phyloP scores from a whole-genome alignment of 164 flowering plant genomes.

The Akebia trifoliata region DNA sequence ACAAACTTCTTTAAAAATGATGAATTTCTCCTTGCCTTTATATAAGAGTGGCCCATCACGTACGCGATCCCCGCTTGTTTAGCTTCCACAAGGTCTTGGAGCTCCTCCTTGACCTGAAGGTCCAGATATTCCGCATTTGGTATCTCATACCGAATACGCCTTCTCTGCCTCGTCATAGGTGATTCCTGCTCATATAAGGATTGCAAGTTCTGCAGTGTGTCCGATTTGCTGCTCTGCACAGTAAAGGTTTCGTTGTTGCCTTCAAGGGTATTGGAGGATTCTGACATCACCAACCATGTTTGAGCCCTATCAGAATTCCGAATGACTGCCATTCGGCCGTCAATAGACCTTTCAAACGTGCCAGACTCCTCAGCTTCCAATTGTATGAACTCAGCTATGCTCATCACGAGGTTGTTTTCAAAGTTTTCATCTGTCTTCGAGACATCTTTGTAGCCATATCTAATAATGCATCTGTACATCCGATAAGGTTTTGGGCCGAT shows the following conservation, averaged over 20 bases:
- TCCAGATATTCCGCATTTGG: slow-evolving; percentile 27
- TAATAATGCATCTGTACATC: slow-evolving; percentile 62
- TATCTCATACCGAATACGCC: slow-evolving; percentile 33
- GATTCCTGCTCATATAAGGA: slow-evolving; percentile 43
- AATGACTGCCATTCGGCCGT: slow-evolving; percentile 60
- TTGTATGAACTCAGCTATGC: slow-evolving; percentile 69
- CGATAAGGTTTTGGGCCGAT: slow-evolving; percentile 55
- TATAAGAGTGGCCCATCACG: slow-evolving; percentile 50
- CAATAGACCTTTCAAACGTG: slow-evolving; percentile 27
- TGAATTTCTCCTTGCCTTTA: slow-evolving; percentile 55
- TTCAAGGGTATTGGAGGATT: too few relatives aligned
- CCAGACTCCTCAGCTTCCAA: slow-evolving; percentile 52
- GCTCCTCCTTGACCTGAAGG: slow-evolving; percentile 49
- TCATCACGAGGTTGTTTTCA: slow-evolving; percentile 52
- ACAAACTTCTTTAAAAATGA: slow-evolving; percentile 50
- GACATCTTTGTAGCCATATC: slow-evolving; percentile 71
- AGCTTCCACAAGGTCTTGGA: slow-evolving; percentile 54
- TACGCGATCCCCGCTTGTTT: slow-evolving; percentile 56
- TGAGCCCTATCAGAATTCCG: slow-evolving; percentile 42
- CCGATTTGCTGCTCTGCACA: slow-evolving; percentile 42
- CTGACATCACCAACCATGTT: slow-evolving; percentile 34
- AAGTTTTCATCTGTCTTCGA: slow-evolving; percentile 36
- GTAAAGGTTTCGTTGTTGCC: slow-evolving; percentile 7
- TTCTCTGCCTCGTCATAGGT: slow-evolving; percentile 24
- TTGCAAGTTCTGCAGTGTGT: slow-evolving; percentile 30